Evolutionary conservation across 257 asterid species (phyloP), one percentile per base, ranked within the genome.

Genomic region (Solanum peruvianum): DNA sequence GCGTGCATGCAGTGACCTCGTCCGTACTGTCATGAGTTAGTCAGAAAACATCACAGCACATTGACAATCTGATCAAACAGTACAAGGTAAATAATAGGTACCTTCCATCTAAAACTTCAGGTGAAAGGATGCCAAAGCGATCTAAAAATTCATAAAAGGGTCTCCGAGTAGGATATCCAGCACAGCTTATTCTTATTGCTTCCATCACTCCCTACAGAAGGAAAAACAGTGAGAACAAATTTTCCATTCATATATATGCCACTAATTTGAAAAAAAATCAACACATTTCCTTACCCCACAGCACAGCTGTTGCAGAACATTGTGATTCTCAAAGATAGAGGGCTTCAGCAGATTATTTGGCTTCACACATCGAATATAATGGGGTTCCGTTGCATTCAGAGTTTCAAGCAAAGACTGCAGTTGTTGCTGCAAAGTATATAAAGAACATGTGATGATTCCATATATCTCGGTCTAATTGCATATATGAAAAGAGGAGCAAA

Each of bases 341-440:
- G 99, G 99, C 93, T 93, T 97, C 33, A 97, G 96, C 88, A 96
- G 95, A 93, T 96, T 96, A 92, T 97, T 97, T 44, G 99, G 99
- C 94, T 96, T 96, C 86, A 96, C 99, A 87, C 96, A 93, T 33
- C 96, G 95, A 60, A 93, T 93, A 84, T 93, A 93, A 88, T 93
- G 96, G 88, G 95, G 96, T 87, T 93, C 96, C 0, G 95, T 93
- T 67, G 93, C 90, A 84, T 83, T 93, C 45, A 92, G 91, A 82
- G 94, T 92, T 90, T 93, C 96, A 70, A 93, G 96, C 89, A 92
- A 87, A 29, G 93, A 69, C 89, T 89, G 93, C 89, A 93, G 87
- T 93, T 93, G 96, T 93, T 91, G 96, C 96, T 93, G 93, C 90
- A 86, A 88, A 16, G 25, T 60, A 87, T 29, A 85, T 87, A 18